Conservation (phyloP, 108 stramenopile genomes). For the Cylindrotheca closterium region DNA sequence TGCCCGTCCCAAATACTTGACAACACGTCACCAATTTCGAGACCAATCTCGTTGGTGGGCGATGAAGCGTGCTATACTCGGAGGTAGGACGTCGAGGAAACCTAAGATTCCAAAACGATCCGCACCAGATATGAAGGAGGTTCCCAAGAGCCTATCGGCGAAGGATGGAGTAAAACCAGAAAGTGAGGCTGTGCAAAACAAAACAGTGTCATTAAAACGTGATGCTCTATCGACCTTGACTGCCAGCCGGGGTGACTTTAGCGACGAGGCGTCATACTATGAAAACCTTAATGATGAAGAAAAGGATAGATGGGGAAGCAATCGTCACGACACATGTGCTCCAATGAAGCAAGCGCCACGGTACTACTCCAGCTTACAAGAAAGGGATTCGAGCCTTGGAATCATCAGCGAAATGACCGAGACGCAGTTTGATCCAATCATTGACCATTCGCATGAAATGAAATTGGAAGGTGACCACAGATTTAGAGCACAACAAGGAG, state of each 20-base stretch:
- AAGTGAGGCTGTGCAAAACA: neutral
- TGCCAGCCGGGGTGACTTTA: neutral
- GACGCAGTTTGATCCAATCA: neutral
- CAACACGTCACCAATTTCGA: slow-evolving; percentile 2
- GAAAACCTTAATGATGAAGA: neutral
- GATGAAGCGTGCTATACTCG: neutral
- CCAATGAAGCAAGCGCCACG: neutral
- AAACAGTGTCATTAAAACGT: neutral
- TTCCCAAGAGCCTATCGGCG: neutral
- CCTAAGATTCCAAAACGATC: neutral
- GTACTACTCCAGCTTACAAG: neutral
- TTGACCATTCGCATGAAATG: no score
- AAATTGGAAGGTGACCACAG: no score
- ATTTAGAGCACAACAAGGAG: no score
- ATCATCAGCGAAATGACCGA: neutral
- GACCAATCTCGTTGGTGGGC: neutral
- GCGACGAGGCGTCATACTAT: neutral
- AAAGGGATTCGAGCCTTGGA: neutral
- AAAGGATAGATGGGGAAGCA: neutral
- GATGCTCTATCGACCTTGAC: neutral
- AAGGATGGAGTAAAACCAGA: neutral
- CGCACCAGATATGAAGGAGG: neutral
- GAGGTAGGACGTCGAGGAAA: neutral
- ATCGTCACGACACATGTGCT: neutral
- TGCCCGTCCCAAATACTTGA: slow-evolving; percentile 39